Evolutionary conservation across 148 eudicot species (phyloP).

Genomic region (Nyssa sinensis): DNA sequence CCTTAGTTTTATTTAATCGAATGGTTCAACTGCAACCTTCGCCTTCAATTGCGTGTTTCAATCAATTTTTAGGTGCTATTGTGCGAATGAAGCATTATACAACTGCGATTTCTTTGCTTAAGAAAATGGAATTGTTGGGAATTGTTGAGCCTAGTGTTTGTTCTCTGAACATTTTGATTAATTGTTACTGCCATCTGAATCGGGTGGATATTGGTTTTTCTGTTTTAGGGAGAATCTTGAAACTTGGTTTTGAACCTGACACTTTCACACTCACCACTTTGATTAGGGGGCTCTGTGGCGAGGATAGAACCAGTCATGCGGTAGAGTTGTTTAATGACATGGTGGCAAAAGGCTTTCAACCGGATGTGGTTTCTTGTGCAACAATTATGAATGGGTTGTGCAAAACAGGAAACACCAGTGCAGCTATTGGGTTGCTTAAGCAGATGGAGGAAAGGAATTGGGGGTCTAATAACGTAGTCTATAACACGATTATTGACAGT

Average conservation of each 20-base stretch:
- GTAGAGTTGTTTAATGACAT: neutral
- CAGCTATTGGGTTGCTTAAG: neutral
- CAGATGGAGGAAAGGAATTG: neutral
- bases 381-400: neutral
- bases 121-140: neutral
- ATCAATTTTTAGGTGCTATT: neutral
- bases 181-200: constrained; percentile 8
- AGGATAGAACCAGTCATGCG: neutral
- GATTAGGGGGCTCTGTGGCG: constrained; percentile 3
- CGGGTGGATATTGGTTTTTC: constrained; percentile 17
- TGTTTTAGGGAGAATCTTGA: constrained; percentile 9
- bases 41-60: neutral
- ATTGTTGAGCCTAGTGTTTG: neutral
- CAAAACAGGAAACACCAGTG: constrained; percentile 2
- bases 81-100: neutral
- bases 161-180: constrained; percentile 12
- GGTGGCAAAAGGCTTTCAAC: neutral
- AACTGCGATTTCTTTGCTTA: constrained; percentile 6
- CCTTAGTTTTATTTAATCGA: neutral
- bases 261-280: constrained; percentile 6
- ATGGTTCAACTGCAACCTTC: neutral
- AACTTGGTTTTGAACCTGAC: constrained; percentile 19
- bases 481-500: constrained; percentile 7
- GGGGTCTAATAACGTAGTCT: neutral
- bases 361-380: neutral